These are phyloP conservation scores for Ogataea saltuana DNA, from an alignment of 805 yeast genomes.

Conservation along the genomic window DNA sequence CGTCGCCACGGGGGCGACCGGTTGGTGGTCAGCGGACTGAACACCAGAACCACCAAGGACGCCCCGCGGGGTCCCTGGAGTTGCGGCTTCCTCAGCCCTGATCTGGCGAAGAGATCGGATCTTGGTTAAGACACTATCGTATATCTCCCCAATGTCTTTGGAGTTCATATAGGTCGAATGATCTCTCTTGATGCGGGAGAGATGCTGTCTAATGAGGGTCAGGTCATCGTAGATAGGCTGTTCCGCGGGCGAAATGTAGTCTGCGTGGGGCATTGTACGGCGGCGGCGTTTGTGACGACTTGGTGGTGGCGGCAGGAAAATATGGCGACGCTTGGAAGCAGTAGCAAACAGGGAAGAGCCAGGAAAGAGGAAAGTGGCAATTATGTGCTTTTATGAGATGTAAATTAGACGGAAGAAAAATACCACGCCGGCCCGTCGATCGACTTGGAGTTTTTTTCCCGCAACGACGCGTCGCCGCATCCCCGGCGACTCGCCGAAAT, in stretches of 20 bases:
- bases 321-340: too few relatives aligned
- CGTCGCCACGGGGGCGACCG: too few relatives aligned
- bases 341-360: too few relatives aligned
- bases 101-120: constrained; percentile 57
- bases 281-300: not conserved
- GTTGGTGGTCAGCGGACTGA: not conserved
- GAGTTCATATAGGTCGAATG: constrained; percentile 65
- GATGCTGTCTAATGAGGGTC: constrained; percentile 41
- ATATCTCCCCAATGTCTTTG: constrained; percentile 61
- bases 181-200: constrained; percentile 58
- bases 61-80: constrained; percentile 8
- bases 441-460: too few relatives aligned
- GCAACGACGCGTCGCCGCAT: too few relatives aligned
- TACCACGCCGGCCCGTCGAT: too few relatives aligned
- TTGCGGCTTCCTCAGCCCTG: constrained; percentile 46
- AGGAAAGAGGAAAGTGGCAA: too few relatives aligned
- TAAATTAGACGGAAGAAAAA: too few relatives aligned
- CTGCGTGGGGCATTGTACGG: constrained; percentile 26
- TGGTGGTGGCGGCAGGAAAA: not conserved
- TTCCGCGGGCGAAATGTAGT: constrained; percentile 36
- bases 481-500: too few relatives aligned
- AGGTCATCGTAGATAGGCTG: constrained; percentile 40
- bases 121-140: constrained; percentile 55
- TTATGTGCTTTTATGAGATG: too few relatives aligned
- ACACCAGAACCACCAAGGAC: not conserved